These are phyloP conservation scores for Mallotus nudiflorus DNA, from an alignment of 345 rosid species.

Conservation along the genomic window DNA sequence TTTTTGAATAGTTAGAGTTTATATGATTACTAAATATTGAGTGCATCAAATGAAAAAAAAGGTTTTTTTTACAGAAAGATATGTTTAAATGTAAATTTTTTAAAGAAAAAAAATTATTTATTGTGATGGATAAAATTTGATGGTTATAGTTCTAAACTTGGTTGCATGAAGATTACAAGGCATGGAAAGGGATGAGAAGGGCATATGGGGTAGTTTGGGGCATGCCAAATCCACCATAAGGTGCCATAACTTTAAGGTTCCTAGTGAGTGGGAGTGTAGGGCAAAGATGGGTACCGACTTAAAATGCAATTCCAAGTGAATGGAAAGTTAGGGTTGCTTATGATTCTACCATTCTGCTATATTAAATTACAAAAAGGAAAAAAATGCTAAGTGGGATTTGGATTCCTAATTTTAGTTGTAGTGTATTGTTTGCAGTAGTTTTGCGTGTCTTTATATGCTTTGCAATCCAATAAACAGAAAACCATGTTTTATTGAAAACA, in stretches of 20 bases:
- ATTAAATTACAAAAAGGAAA: too few species aligned
- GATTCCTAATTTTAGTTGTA: background rate
- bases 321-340: slow-evolving; percentile 73
- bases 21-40: too few species aligned
- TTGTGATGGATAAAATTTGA: too few species aligned
- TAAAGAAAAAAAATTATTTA: background rate
- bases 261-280: slow-evolving; percentile 47
- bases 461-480: too few species aligned
- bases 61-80: too few species aligned
- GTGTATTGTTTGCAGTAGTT: too few species aligned
- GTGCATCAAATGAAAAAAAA: too few species aligned
- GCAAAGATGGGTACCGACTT: slow-evolving; percentile 56
- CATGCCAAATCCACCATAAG: slow-evolving; percentile 56
- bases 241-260: slow-evolving; percentile 48
- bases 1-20: too few species aligned
- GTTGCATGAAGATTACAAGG: slow-evolving; percentile 54
- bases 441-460: too few species aligned
- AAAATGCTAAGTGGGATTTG: background rate
- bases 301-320: slow-evolving; percentile 48
- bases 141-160: too few species aligned
- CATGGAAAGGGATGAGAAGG: slow-evolving; percentile 75
- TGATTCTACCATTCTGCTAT: slow-evolving; percentile 52
- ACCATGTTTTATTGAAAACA: too few species aligned
- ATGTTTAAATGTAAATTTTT: background rate
- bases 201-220: slow-evolving; percentile 76